Base-by-base conservation (phyloP, 2,329 filamentous ascomycete species). In the Fusarium sp. region DNA sequence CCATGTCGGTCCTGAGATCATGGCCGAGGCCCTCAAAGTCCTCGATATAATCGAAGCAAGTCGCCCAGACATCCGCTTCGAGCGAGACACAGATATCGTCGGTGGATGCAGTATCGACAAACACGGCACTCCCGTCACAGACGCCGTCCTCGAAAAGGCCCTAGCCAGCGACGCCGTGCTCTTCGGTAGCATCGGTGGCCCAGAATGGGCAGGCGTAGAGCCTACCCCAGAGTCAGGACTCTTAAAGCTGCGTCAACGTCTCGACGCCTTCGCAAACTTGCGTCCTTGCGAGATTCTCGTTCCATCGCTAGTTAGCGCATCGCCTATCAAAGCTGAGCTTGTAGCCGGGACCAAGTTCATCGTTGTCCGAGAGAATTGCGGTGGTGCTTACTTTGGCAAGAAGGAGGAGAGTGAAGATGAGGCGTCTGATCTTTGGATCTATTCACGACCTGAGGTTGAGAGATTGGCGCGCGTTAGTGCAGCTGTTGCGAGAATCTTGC, bases 191-290 rank as follows among this genome's bases (percentile, higher is more conserved):
- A 83, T 86, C 23, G 85, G 85, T n/a, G 85, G 85, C 9, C 85
- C 85, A 4, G 82, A 86, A 74, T 86, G 85, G 85, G 84, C 82
- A 1, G 76, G 76, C 6, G 76, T 71, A 2, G 77, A 81, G 15
- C 84, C 83, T 6, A 85, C 82, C n/a, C 84, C 85, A 4, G 84
- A 87, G 65, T 82, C 81, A n/a, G 85, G 84, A 4, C 76, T 85
- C 32, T 75, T 86, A 35, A 79, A 80, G 50, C 81, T 86, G 19
- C 79, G 85, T 23, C 79, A 81, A 21, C 73, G 74, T 4, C 78
- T 86, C 37, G 80, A 86, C 57, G 85, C 85, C 11, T 88, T 87
- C 67, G 86, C 86, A 50, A 88, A 88, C 67, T 74, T 88, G 28
- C 82, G 86, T 1, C 86, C 86, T 1, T 87, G 86, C 73, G 82